phyloP scores from a whole-genome alignment of 2,329 filamentous ascomycete species.

The Microcera coccophila region DNA sequence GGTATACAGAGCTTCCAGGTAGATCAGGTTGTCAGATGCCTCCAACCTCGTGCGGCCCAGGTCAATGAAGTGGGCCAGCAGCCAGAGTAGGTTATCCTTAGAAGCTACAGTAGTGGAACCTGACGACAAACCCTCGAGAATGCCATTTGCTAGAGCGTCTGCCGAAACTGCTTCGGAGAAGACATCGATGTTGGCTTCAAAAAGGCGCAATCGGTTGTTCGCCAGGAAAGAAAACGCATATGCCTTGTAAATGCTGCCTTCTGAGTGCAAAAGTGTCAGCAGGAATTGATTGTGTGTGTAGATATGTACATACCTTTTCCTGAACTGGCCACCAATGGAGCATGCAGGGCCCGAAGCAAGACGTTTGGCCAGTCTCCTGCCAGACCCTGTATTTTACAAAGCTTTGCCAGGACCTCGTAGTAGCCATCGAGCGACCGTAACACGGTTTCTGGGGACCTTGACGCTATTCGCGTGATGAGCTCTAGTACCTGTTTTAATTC shows the following conservation, averaged over 20 bases:
- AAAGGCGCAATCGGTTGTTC: conserved; percentile 33
- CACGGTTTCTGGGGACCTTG: conserved; percentile 20
- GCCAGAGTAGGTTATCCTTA: conserved; percentile 53
- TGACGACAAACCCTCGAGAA: conserved; percentile 35
- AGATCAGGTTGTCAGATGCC: conserved; percentile 36
- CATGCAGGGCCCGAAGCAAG: conserved; percentile 28
- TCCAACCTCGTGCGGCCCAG: conserved; percentile 42
- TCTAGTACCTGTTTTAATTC: conserved; percentile 33
- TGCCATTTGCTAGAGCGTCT: conserved; percentile 39
- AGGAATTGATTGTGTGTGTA: neutral
- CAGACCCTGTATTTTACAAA: conserved; percentile 29
- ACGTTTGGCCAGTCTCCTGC: conserved; percentile 18
- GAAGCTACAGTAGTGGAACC: conserved; percentile 23
- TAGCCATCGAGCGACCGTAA: conserved; percentile 32
- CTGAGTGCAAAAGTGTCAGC: conserved; percentile 8
- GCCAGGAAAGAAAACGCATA: conserved; percentile 25
- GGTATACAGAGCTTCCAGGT: conserved; percentile 50
- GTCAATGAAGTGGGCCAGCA: conserved; percentile 64
- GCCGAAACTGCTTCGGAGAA: conserved; percentile 39
- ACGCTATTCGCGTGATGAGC: conserved; percentile 32
- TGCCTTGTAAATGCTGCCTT: conserved; percentile 16
- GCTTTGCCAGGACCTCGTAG: conserved; percentile 38
- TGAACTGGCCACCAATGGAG: conserved; percentile 24
- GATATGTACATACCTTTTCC: conserved; percentile 16
- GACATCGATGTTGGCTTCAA: conserved; percentile 37